These are phyloP conservation scores for Globisporangium echinulatum DNA, from an alignment of 352 stramenopile species.

Conservation along the genomic window DNA sequence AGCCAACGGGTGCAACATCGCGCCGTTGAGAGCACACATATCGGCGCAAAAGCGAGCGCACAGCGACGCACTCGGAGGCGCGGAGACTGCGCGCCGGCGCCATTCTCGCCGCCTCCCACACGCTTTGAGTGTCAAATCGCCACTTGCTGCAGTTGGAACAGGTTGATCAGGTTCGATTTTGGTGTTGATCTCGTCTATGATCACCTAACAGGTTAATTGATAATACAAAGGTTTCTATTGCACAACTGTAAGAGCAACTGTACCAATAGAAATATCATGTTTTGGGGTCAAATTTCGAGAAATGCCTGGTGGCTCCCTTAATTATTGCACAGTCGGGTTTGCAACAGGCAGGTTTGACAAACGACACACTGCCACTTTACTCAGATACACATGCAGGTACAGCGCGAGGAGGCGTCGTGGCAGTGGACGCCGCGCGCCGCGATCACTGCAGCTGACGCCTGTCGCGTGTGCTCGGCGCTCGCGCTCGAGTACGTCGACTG, in stretches of 20 bases:
- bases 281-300: too few relatives aligned
- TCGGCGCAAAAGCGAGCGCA: background rate
- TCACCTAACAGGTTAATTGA: too few relatives aligned
- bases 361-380: background rate
- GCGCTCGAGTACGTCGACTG: constrained; percentile 48
- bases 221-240: too few relatives aligned
- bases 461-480: constrained; percentile 29
- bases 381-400: constrained; percentile 25
- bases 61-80: constrained; percentile 4
- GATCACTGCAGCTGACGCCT: constrained; percentile 28
- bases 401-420: constrained; percentile 22
- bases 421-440: constrained; percentile 38
- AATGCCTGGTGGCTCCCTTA: background rate
- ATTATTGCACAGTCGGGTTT: background rate
- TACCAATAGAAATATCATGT: too few relatives aligned
- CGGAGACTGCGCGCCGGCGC: constrained; percentile 5
- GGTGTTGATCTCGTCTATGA: background rate
- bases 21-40: too few relatives aligned
- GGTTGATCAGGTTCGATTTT: background rate
- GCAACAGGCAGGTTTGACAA: background rate
- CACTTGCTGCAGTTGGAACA: too few relatives aligned
- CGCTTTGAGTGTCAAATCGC: background rate
- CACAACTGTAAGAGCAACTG: too few relatives aligned
- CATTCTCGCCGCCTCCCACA: background rate
- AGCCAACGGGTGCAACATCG: too few relatives aligned